Evolutionary conservation across 139 green algal genomes (phyloP).

Genomic region (Pseudopediastrum boryanum): DNA sequence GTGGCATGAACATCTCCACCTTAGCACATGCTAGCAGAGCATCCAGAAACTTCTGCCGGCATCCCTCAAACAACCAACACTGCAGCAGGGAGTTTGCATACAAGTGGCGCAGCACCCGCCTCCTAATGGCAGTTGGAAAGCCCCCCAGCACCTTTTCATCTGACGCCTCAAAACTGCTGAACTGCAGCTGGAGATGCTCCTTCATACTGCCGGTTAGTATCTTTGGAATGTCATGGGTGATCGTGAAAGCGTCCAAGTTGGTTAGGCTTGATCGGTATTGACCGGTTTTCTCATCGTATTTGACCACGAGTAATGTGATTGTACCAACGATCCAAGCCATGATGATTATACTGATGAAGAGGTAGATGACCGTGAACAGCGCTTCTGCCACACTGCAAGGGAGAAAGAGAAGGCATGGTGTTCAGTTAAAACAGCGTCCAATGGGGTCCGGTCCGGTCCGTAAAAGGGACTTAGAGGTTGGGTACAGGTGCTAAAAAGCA

Average conservation of each 20-base stretch:
- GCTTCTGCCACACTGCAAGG: neutral
- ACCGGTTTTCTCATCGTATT: slow-evolving; percentile 37
- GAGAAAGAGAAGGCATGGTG: no score
- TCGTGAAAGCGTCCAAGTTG: slow-evolving; percentile 6
- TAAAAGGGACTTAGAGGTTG: no score
- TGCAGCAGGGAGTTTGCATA: slow-evolving; percentile 43
- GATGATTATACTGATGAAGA: slow-evolving; percentile 42
- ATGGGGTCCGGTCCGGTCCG: no score
- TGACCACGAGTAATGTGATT: slow-evolving; percentile 60
- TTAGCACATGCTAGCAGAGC: slow-evolving; percentile 46
- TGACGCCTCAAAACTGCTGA: slow-evolving; percentile 31
- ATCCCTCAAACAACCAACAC: slow-evolving; percentile 54
- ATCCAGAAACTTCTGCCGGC: slow-evolving; percentile 54
- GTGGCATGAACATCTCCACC: slow-evolving; percentile 57
- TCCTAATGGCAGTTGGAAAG: slow-evolving; percentile 53
- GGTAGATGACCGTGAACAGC: slow-evolving; percentile 3
- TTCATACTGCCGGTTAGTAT: slow-evolving; percentile 7
- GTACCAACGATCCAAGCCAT: slow-evolving; percentile 56
- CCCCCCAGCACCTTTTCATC: slow-evolving; percentile 45
- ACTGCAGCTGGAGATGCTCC: slow-evolving; percentile 30
- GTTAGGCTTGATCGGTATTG: slow-evolving; percentile 11
- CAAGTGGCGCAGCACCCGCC: slow-evolving; percentile 56
- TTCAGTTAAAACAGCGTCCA: no score
- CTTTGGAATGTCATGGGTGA: slow-evolving; percentile 33
- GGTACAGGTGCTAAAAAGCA: no score